These are phyloP conservation scores for Plasmodium blacklocki DNA, from an alignment of 169 alveolate species.

Conservation along the genomic window DNA sequence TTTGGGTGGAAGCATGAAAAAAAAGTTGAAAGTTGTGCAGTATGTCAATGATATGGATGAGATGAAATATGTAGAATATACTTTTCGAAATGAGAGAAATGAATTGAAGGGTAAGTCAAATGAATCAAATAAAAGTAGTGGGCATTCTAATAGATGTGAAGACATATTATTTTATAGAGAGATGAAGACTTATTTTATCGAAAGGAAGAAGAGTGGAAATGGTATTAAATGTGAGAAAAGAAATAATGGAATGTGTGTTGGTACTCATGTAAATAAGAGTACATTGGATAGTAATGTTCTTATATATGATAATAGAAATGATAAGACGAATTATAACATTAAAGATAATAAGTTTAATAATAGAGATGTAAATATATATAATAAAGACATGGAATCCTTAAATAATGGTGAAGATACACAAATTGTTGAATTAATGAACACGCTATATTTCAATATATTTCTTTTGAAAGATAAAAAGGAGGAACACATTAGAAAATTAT, in stretches of 20 bases:
- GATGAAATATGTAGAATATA: no score
- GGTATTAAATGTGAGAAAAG: no score
- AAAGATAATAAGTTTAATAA: not conserved
- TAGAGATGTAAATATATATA: not conserved
- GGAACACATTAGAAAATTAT: conserved; percentile 35
- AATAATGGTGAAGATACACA: conserved; percentile 5
- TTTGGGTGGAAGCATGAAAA: no score
- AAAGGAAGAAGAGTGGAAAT: no score
- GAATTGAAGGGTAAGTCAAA: no score
- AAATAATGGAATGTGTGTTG: not conserved
- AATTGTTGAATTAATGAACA: conserved; percentile 29
- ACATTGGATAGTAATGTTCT: not conserved
- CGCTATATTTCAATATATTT: conserved; percentile 52
- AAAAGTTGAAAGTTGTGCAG: no score
- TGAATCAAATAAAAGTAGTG: no score
- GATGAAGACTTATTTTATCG: no score
- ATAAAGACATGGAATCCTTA: not conserved
- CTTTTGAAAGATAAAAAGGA: conserved; percentile 51
- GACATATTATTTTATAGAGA: no score
- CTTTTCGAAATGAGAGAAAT: no score
- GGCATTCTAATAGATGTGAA: no score
- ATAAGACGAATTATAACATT: not conserved
- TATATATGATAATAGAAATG: not conserved
- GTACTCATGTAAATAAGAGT: not conserved
- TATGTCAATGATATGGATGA: no score